phyloP scores from a whole-genome alignment of 164 flowering plant species.

The Sedum album region DNA sequence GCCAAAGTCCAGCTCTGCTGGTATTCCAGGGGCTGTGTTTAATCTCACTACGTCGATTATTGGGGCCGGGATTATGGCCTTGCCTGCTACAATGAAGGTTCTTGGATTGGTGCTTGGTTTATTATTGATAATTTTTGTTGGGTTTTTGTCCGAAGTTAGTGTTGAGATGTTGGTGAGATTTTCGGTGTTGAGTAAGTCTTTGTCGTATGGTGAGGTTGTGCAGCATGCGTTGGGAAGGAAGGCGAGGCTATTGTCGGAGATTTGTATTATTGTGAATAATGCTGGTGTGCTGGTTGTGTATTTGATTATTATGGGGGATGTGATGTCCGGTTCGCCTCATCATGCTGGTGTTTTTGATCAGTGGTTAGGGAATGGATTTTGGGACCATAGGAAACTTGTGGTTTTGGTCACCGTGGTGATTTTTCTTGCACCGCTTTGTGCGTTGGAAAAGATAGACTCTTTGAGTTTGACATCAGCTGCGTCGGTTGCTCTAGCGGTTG shows the following conservation, averaged over 20 bases:
- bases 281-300: slow-evolving; percentile 91
- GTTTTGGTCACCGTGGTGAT: slow-evolving; percentile 55
- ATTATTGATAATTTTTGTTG: slow-evolving; percentile 62
- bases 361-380: slow-evolving; percentile 67
- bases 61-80: slow-evolving; percentile 98
- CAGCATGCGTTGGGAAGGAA: slow-evolving; percentile 61
- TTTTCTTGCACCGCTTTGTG: slow-evolving; percentile 80
- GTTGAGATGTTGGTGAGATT: slow-evolving; percentile 70
- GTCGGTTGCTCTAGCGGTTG: slow-evolving; percentile 84
- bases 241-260: slow-evolving; percentile 60
- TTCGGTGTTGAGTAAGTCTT: slow-evolving; percentile 52
- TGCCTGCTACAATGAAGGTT: slow-evolving; percentile 95
- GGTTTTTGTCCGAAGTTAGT: slow-evolving; percentile 74
- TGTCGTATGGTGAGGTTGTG: slow-evolving; percentile 85
- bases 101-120: slow-evolving; percentile 70
- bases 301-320: slow-evolving; percentile 94
- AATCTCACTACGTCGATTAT: slow-evolving; percentile 80
- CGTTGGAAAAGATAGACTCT: slow-evolving; percentile 77
- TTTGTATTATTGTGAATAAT: slow-evolving; percentile 82
- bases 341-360: slow-evolving; percentile 92
- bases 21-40: slow-evolving; percentile 75
- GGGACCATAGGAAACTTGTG: slow-evolving; percentile 80
- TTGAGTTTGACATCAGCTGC: slow-evolving; percentile 91
- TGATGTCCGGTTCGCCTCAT: slow-evolving; percentile 73
- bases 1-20: slow-evolving; percentile 44